Percentiles rank a stretch among this genome's conserved stretches.
Conservation (phyloP, 352 stramenopile species). For the Elongisporangium senticosum region DNA sequence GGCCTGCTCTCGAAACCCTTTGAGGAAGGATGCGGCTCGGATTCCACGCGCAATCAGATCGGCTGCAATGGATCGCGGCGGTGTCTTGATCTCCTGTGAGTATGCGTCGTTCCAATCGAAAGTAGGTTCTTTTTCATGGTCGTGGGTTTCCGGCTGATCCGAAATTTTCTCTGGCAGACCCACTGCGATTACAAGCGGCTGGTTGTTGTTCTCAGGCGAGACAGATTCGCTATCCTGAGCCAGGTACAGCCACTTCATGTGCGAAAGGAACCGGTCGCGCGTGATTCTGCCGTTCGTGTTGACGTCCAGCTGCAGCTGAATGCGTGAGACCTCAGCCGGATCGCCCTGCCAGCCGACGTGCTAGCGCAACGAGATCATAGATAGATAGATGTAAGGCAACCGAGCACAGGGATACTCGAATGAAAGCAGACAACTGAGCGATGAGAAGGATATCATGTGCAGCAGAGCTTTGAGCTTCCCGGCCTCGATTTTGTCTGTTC, state of each 20-base stretch:
- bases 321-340: constrained; percentile 25
- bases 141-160: neutral
- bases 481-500: constrained; percentile 33
- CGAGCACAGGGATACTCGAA: neutral
- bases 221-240: neutral
- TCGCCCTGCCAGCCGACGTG: constrained; percentile 47
- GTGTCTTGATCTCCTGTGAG: constrained; percentile 5
- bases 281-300: constrained; percentile 29
- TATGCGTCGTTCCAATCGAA: constrained; percentile 23
- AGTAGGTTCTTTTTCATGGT: neutral
- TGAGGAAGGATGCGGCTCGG: constrained; percentile 21
- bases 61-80: neutral
- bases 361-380: constrained; percentile 4
- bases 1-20: constrained; percentile 30
- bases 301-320: constrained; percentile 55
- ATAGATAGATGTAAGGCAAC: constrained; percentile 23
- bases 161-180: neutral
- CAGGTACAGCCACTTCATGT: neutral
- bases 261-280: constrained; percentile 28
- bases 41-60: constrained; percentile 15
- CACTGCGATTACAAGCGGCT: neutral
- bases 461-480: constrained; percentile 40
- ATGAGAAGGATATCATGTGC: constrained; percentile 50
- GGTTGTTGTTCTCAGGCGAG: neutral
- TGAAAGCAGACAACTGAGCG: neutral